Evolutionary conservation across 441 rosid genomes (phyloP).

Genomic region (Aquilaria agallochum): DNA sequence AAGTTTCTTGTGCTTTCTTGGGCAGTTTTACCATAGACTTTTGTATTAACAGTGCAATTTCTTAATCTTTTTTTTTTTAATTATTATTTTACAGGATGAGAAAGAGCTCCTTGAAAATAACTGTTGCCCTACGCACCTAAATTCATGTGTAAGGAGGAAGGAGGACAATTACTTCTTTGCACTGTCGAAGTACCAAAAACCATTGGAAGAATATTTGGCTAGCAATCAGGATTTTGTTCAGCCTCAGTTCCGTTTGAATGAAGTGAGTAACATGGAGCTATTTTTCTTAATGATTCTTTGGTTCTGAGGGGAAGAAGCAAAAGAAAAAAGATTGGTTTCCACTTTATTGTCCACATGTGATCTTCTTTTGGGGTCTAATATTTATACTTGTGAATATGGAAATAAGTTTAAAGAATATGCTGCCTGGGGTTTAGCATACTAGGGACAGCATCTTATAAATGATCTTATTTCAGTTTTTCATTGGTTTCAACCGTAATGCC

Average conservation of each 20-base stretch:
- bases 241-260: conserved; percentile 84
- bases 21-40: no score
- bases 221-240: conserved; percentile 82
- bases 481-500: no score
- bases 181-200: conserved; percentile 83
- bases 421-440: no score
- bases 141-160: conserved; percentile 75
- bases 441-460: no score
- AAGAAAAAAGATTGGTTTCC: no score
- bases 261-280: conserved; percentile 38
- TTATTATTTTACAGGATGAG: conserved; percentile 61
- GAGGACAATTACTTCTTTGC: conserved; percentile 97
- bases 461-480: no score
- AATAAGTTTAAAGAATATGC: no score
- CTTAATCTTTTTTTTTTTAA: conserved; percentile 2
- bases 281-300: not conserved
- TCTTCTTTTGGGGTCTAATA: not conserved
- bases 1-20: no score
- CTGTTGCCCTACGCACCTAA: conserved; percentile 80
- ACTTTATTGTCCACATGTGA: not conserved
- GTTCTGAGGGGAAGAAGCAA: no score
- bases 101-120: conserved; percentile 76
- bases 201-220: conserved; percentile 58
- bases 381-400: no score
- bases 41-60: not conserved